Evolutionary conservation across 257 asterid genomes (phyloP).

Genomic region (Parsonsia alboflavescens): DNA sequence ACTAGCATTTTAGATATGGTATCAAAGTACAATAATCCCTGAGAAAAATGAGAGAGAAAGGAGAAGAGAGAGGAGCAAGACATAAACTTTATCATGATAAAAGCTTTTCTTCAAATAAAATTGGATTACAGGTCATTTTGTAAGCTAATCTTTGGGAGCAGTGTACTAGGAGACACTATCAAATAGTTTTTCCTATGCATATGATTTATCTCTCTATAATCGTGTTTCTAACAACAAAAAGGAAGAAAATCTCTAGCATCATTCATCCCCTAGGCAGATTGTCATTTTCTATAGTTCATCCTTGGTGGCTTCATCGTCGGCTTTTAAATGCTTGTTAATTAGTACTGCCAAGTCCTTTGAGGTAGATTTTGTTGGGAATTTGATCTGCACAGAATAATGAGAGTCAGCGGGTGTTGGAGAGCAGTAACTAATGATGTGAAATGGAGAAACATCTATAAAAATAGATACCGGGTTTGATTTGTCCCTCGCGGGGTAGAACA

Average conservation of each 20-base stretch:
- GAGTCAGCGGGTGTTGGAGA: neutral
- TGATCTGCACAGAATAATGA: slow-evolving; percentile 38
- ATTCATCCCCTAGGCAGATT: neutral
- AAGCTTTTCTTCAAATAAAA: neutral
- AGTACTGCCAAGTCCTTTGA: slow-evolving; percentile 69
- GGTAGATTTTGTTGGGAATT: slow-evolving; percentile 56
- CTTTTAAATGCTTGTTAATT: slow-evolving; percentile 64
- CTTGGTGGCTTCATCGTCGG: slow-evolving; percentile 37
- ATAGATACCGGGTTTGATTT: slow-evolving; percentile 59
- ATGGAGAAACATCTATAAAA: neutral
- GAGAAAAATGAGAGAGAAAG: neutral
- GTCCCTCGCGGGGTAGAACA: slow-evolving; percentile 68
- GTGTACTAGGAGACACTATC: neutral
- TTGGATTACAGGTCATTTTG: neutral
- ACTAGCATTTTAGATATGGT: neutral
- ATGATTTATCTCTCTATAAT: neutral
- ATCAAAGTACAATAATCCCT: neutral
- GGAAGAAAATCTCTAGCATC: neutral
- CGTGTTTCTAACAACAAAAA: neutral
- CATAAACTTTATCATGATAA: neutral
- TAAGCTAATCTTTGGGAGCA: neutral
- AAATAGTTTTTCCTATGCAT: neutral
- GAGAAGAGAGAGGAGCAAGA: neutral
- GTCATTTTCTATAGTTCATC: slow-evolving; percentile 64
- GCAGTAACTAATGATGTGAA: neutral